Evolutionary conservation across 495 filamentous ascomycete species (phyloP).

Genomic region (Neurospora africana): DNA sequence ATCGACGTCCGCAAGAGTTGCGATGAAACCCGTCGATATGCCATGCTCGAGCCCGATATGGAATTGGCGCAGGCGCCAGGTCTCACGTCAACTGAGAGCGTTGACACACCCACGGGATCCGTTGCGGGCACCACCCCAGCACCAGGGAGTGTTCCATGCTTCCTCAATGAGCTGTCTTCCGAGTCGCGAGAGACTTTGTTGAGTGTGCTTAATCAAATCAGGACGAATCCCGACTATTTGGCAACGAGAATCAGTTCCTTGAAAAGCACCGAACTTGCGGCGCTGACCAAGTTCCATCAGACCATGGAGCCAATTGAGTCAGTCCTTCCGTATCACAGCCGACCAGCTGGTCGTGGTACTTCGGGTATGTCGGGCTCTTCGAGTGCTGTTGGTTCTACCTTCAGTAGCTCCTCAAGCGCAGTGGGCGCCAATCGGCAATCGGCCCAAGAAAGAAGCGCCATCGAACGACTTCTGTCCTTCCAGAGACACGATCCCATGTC

Average conservation of each 20-base stretch:
- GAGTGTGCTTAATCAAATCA: constrained; percentile 68
- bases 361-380: constrained; percentile 11
- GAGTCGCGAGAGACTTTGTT: constrained; percentile 65
- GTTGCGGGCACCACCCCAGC: constrained; percentile 25
- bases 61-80: constrained; percentile 37
- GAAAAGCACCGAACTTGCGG: constrained; percentile 59
- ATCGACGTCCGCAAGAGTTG: constrained; percentile 83
- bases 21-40: constrained; percentile 57
- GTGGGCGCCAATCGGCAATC: constrained; percentile 14
- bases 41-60: constrained; percentile 58
- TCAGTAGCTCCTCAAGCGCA: constrained; percentile 7
- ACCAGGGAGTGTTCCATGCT: constrained; percentile 48
- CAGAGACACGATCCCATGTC: constrained; percentile 82
- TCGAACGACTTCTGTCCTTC: constrained; percentile 67
- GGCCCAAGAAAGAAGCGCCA: constrained; percentile 36
- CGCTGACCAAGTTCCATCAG: constrained; percentile 64
- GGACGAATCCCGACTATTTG: constrained; percentile 78
- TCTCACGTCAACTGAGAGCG: constrained; percentile 34
- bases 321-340: constrained; percentile 61
- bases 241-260: constrained; percentile 67
- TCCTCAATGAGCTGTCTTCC: constrained; percentile 70
- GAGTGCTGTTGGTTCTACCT: constrained; percentile 3
- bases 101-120: constrained; percentile 30
- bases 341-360: constrained; percentile 26
- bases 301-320: constrained; percentile 70